Conservation (phyloP, 192 early-diverging fungal species). For the Phlyctochytrium bullatum region DNA sequence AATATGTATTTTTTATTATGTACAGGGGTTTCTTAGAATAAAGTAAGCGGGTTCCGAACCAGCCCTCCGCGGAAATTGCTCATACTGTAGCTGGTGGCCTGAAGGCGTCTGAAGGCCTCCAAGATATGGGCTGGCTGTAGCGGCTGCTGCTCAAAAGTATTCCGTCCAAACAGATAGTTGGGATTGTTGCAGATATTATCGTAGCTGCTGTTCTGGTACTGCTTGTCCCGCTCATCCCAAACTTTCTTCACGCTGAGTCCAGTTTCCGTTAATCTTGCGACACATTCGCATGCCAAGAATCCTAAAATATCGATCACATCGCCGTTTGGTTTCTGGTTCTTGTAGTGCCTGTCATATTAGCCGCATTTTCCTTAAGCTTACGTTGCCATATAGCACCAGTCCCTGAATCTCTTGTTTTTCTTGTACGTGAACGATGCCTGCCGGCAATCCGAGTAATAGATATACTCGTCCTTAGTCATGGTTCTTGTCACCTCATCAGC, state of each 20-base stretch:
- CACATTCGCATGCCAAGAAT: constrained; percentile 94
- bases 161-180: constrained; percentile 72
- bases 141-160: constrained; percentile 76
- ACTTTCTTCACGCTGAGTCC: constrained; percentile 60
- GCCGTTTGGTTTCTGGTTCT: constrained; percentile 78
- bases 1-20: no score
- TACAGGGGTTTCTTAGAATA: background rate
- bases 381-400: constrained; percentile 90
- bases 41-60: background rate
- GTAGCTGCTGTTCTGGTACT: constrained; percentile 28
- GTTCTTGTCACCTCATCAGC: constrained; percentile 90
- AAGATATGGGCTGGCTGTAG: constrained; percentile 84
- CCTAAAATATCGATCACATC: constrained; percentile 97
- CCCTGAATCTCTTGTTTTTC: constrained; percentile 87
- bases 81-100: constrained; percentile 47
- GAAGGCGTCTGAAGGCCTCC: constrained; percentile 87
- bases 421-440: constrained; percentile 97
- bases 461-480: constrained; percentile 99
- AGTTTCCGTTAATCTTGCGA: constrained; percentile 84
- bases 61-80: constrained; percentile 31
- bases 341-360: constrained; percentile 61
- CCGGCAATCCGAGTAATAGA: constrained; percentile 97
- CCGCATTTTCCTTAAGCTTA: constrained; percentile 17
- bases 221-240: constrained; percentile 44
- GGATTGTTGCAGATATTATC: constrained; percentile 31